Evolutionary conservation across 371 early-diverging fungal genomes (phyloP).

Genomic region (Choanephora cucurbitarum): DNA sequence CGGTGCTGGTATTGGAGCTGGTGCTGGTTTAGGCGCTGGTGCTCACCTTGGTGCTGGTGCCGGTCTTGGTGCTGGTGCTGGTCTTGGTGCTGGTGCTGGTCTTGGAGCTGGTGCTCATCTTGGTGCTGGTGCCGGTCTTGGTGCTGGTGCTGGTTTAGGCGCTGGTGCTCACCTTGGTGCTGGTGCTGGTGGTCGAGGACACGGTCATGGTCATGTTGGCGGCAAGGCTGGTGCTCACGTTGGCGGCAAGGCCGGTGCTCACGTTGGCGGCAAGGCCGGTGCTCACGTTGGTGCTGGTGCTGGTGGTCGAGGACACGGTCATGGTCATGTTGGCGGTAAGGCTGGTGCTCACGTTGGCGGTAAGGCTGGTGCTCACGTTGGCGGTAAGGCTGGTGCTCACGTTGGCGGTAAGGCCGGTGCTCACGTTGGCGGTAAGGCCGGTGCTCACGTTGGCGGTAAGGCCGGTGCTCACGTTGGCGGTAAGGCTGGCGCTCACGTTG

Average conservation of each 20-base stretch:
- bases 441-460: background rate
- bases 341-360: background rate
- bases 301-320: background rate
- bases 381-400: background rate
- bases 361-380: background rate
- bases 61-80: background rate
- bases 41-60: background rate
- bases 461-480: background rate
- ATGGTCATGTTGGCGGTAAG: background rate
- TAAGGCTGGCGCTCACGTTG: background rate
- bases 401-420: background rate
- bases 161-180: background rate
- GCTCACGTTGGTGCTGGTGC: background rate
- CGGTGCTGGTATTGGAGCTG: no score
- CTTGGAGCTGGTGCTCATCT: background rate
- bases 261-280: background rate
- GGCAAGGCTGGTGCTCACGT: background rate
- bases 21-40: no score
- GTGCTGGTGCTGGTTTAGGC: background rate
- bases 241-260: background rate
- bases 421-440: background rate
- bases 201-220: background rate
- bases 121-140: background rate
- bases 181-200: background rate
- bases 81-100: background rate